These are phyloP conservation scores for Schizophyllum commune DNA, from an alignment of 1,284 basidiomycete species.

Conservation along the genomic window DNA sequence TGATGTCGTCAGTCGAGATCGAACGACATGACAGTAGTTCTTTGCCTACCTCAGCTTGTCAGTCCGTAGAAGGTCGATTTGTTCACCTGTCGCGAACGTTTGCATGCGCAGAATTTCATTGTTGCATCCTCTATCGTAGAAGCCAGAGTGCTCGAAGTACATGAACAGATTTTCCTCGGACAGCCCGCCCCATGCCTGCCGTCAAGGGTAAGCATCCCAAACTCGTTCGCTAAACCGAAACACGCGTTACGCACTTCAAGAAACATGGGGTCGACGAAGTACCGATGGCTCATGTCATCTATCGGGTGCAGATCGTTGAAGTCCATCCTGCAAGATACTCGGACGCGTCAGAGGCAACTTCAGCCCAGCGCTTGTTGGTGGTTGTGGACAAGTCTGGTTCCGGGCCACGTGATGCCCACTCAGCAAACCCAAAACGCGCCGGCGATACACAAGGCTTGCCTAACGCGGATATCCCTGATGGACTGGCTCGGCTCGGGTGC, in stretches of 20 bases:
- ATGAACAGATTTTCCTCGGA: slow-evolving; percentile 73
- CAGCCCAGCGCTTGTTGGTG: too few species aligned
- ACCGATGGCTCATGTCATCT: slow-evolving; percentile 72
- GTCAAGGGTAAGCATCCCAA: background rate
- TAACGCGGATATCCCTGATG: too few species aligned
- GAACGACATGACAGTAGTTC: background rate
- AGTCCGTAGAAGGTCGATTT: slow-evolving; percentile 61
- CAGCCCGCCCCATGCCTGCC: slow-evolving; percentile 66
- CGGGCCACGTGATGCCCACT: too few species aligned
- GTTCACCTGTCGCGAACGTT: slow-evolving; percentile 63
- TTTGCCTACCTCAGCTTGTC: slow-evolving; percentile 66
- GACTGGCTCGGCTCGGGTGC: too few species aligned
- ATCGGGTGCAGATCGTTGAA: slow-evolving; percentile 65
- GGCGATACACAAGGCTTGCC: too few species aligned
- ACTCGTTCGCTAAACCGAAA: slow-evolving; percentile 1
- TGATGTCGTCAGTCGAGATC: background rate
- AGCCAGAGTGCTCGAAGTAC: slow-evolving; percentile 81
- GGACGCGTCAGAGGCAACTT: slow-evolving; percentile 11
- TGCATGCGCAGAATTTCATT: slow-evolving; percentile 88
- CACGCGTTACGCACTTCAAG: background rate
- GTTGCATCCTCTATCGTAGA: slow-evolving; percentile 86
- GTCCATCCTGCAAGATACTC: slow-evolving; percentile 40
- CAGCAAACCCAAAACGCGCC: too few species aligned
- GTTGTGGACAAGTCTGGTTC: too few species aligned
- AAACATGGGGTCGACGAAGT: slow-evolving; percentile 80